Base-by-base conservation (phyloP, 2,329 filamentous ascomycete species). In the Sclerotinia glacialis region DNA sequence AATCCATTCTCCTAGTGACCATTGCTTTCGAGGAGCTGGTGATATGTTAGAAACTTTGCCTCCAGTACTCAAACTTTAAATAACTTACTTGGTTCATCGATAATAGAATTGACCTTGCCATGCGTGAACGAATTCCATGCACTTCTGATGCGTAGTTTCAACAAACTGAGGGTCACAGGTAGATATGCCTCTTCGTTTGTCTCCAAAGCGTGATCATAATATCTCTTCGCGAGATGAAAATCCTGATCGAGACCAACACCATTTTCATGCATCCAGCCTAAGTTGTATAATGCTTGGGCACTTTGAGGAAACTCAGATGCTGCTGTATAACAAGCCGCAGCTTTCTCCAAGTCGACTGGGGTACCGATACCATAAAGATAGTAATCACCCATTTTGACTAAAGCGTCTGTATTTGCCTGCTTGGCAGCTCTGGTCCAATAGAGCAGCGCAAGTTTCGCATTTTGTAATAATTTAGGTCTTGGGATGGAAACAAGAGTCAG, bases 191-290 rank as follows among this genome's bases (percentile, higher is more conserved):
- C 96, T 59, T 89, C 85, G 73, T 97, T 99, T 0, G 94, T 93
- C 74, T 93, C 92, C 40, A 97, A 81, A 0, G 95, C 94, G 68
- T 95, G 85, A 74, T 99, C 95, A 76, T 99, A 99, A 78, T 93
- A 97, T 64, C 95, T 84, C 79, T 99, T 99, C 2, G 96, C 95
- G 66, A 99, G 87, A 75, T 99, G 95, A 77, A 96, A 99, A 76
- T 99, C 95, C 76, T 99, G 95, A 65, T 91, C 89, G 26, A 98
- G 85, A 2, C 93, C 92, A 60, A 98, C 83, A 9, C 95, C 95
- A 74, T 98, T 97, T 79, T 99, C 95, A 75, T 99, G 93, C 94
- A 99, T 98, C 95, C 95, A 99, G 6, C 95, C 96, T 18, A 99
- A 82, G 74, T 99, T 98, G 86, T 93, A 99, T 67, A 97, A 86